Evolutionary conservation across 257 asterid species (phyloP).

Genomic region (Lycium ferocissimum): DNA sequence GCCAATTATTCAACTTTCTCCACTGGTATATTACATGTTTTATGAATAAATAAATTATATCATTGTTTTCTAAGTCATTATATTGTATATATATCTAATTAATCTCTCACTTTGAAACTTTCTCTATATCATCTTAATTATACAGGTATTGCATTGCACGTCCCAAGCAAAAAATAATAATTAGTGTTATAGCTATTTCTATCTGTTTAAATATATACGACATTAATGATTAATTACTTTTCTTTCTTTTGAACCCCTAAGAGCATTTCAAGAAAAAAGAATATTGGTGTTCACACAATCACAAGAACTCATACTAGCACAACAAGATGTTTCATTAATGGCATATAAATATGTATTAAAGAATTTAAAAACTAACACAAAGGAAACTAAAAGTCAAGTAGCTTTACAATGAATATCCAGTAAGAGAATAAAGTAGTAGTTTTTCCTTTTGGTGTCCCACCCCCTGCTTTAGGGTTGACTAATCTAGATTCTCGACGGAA

Average conservation of each 20-base stretch:
- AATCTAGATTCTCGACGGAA: neutral
- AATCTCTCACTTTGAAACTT: neutral
- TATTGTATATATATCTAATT: neutral
- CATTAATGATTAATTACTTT: neutral
- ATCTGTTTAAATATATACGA: neutral
- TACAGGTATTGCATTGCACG: constrained; percentile 17
- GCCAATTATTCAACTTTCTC: constrained; percentile 34
- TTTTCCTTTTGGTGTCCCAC: neutral
- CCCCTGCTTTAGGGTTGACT: neutral
- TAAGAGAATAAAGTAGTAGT: no score
- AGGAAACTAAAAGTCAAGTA: no score
- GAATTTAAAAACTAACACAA: no score
- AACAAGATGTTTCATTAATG: no score
- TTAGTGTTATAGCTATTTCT: neutral
- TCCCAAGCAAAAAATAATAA: neutral
- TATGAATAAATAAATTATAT: neutral
- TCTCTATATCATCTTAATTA: neutral
- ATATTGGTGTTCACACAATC: no score
- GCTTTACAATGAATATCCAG: no score
- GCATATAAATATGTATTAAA: no score
- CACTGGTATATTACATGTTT: neutral
- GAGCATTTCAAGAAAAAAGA: no score
- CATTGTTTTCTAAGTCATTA: neutral
- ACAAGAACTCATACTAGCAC: no score
- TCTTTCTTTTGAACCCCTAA: neutral